phyloP scores from a whole-genome alignment of 2,329 filamentous ascomycete genomes.

The Ophiostoma piceae region DNA sequence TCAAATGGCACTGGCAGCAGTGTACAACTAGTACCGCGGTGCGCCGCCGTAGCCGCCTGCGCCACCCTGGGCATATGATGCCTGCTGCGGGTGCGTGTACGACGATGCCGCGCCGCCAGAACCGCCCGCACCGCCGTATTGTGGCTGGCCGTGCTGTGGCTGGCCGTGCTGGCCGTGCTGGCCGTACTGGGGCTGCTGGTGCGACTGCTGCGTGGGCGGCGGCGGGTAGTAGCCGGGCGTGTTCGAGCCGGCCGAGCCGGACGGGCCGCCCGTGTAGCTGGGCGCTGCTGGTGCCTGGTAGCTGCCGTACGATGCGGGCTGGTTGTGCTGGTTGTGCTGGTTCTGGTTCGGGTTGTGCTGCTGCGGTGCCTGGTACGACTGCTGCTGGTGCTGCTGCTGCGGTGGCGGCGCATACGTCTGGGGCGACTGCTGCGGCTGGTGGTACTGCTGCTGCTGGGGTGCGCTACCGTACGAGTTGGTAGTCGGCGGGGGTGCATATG shows the following conservation, averaged over 20 bases:
- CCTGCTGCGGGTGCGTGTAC: slow-evolving; percentile 20
- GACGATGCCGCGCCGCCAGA: slow-evolving; percentile 17
- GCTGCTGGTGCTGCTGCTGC: slow-evolving; percentile 15
- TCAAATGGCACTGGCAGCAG: neutral
- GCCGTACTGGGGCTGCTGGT: neutral
- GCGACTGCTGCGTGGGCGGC: slow-evolving; percentile 18
- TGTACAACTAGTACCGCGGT: slow-evolving; percentile 20
- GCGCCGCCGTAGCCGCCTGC: slow-evolving; percentile 15
- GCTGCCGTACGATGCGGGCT: slow-evolving; percentile 17
- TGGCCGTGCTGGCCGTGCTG: neutral
- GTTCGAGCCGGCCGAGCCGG: slow-evolving; percentile 29
- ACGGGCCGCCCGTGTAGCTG: slow-evolving; percentile 26
- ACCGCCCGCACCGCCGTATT: slow-evolving; percentile 12
- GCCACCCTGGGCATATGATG: slow-evolving; percentile 17
- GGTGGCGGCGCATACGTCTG: slow-evolving; percentile 19
- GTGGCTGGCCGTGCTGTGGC: slow-evolving; percentile 19
- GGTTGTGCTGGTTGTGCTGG: slow-evolving; percentile 7
- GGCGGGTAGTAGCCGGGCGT: slow-evolving; percentile 23
- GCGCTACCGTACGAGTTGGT: slow-evolving; percentile 10
- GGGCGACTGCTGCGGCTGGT: slow-evolving; percentile 20
- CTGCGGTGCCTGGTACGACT: neutral
- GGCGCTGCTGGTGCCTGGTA: slow-evolving; percentile 17
- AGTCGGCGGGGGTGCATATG: slow-evolving; percentile 20
- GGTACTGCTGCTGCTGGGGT: slow-evolving; percentile 20
- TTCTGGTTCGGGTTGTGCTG: neutral